These are phyloP conservation scores for Przewalskia tangutica DNA, from an alignment of 257 asterid genomes.

Conservation along the genomic window DNA sequence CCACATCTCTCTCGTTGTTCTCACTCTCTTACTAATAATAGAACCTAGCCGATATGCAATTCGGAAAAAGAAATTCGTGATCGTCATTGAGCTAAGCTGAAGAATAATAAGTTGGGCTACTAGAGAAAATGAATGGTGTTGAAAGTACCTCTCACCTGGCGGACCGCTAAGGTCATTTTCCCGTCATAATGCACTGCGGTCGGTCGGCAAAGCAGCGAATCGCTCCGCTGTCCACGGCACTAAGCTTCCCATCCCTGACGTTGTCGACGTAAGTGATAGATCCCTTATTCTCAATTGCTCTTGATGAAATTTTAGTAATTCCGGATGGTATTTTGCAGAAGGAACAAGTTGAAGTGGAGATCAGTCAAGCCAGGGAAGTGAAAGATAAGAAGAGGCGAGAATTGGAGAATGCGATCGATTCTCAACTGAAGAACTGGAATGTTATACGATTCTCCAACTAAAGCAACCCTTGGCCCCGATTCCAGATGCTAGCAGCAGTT, in stretches of 20 bases:
- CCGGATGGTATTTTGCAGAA: slow-evolving; percentile 6
- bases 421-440: slow-evolving; percentile 39
- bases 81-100: neutral
- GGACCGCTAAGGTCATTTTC: neutral
- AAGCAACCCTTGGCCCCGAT: neutral
- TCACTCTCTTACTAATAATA: neutral
- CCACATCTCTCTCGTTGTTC: neutral
- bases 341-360: slow-evolving; percentile 26
- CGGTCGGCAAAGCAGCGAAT: slow-evolving; percentile 38
- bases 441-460: slow-evolving; percentile 8
- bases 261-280: slow-evolving; percentile 20
- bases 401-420: slow-evolving; percentile 33
- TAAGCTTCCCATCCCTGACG: slow-evolving; percentile 41
- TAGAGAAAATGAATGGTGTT: neutral
- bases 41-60: neutral
- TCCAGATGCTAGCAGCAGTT: neutral
- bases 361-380: slow-evolving; percentile 13
- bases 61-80: neutral
- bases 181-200: slow-evolving; percentile 15
- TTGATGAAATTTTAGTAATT: neutral
- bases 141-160: neutral
- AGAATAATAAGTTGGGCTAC: neutral
- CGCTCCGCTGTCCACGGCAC: slow-evolving; percentile 63
- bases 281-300: neutral
- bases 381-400: slow-evolving; percentile 31